Evolutionary conservation across 2,329 filamentous ascomycete species (phyloP), one percentile per base, ranked within the genome.

Genomic region (Didymella pomorum): DNA sequence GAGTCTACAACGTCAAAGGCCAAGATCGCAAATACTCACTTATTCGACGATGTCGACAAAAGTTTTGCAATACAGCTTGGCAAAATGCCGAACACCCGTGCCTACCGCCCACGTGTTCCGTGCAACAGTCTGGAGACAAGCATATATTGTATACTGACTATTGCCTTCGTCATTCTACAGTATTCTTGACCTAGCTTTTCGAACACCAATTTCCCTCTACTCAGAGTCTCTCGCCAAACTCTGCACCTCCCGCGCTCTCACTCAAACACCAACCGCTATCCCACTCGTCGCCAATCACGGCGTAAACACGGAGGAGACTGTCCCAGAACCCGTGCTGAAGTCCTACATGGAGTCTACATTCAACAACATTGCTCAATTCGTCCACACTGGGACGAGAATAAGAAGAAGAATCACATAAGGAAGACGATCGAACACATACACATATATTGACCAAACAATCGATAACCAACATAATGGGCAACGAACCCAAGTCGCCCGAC

Each of bases 251-350:
- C 31, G 10, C 37, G 18, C 23, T 16, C 5, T 16, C 21, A 9
- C 16, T 16, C 6, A 20, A 18, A 41, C 58, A 48, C 43, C 39
- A 21, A 8, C 20, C 29, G 20, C 14, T 28, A 54, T 33, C 20
- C 26, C 10, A 51, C 48, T 42, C 61, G 14, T 65, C 56, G 67
- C 67, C 67, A 70, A 67, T 61, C 64, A 68, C 66, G 67, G 67
- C 67, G 57, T 65, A 52, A 61, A 56, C 29, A 49, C 53, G 67
- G 67, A 69, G 67, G 67, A 70, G 67, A 69, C 68, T 70, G 68
- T 64, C 63, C 68, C 68, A 64, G 43, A 63, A 62, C 68, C 66
- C 41, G 62, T 69, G 52, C 68, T 70, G 68, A 70, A 68, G 66
- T 70, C 39, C 59, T 61, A 58, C 67, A 70, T 70, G 68, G 25